phyloP scores from a whole-genome alignment of 1,284 basidiomycete species.

The Fomitiporia mediterranea region DNA sequence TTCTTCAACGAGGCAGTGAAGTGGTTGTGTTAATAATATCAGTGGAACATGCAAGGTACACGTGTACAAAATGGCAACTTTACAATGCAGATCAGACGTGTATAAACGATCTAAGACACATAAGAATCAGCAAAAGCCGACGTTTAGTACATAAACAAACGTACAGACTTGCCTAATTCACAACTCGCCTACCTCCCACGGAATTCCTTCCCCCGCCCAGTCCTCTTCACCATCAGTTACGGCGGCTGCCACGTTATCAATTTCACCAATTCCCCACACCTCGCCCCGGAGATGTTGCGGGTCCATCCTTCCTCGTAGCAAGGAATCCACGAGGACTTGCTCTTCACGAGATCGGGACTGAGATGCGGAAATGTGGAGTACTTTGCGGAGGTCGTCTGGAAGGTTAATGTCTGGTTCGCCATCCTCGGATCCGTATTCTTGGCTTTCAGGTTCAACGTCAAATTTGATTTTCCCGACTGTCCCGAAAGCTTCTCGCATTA shows the following conservation, averaged over 20 bases:
- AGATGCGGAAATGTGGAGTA: slow-evolving; percentile 54
- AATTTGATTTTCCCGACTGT: not conserved
- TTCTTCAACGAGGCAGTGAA: not conserved
- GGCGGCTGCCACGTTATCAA: slow-evolving; percentile 32
- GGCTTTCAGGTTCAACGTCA: not conserved
- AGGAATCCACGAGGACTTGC: slow-evolving; percentile 49
- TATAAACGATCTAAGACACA: not conserved
- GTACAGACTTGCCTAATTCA: slow-evolving; percentile 26
- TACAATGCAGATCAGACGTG: slow-evolving; percentile 1
- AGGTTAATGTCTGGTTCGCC: slow-evolving; percentile 43
- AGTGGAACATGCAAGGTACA: slow-evolving; percentile 14
- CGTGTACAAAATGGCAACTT: slow-evolving; percentile 11
- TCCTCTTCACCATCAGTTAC: slow-evolving; percentile 59
- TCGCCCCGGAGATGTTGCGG: slow-evolving; percentile 61
- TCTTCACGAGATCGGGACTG: slow-evolving; percentile 41
- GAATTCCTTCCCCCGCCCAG: slow-evolving; percentile 76
- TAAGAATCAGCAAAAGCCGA: not conserved
- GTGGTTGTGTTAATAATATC: slow-evolving; percentile 15
- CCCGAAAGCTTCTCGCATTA: not conserved
- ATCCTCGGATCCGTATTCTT: not conserved
- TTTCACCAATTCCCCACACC: slow-evolving; percentile 75
- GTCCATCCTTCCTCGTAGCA: slow-evolving; percentile 54
- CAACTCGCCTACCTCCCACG: slow-evolving; percentile 68
- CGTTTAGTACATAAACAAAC: slow-evolving; percentile 4
- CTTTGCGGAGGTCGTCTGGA: slow-evolving; percentile 57